Base-by-base conservation (phyloP, 768 basidiomycete species). In the Tephrocybe sp. region DNA sequence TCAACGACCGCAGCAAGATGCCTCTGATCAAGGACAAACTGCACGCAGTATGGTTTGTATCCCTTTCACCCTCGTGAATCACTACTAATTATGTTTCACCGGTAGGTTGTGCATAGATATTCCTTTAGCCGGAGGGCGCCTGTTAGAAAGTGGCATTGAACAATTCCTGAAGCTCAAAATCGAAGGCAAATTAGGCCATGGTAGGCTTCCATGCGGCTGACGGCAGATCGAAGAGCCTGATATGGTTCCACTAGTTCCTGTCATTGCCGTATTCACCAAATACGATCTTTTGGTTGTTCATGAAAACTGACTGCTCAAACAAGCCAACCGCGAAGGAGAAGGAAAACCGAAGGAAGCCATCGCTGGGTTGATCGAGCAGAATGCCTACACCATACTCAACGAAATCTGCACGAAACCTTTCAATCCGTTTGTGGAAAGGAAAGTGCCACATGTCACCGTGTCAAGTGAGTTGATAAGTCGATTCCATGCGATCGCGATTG, bases 251-350 rank as follows among this genome's bases (percentile, higher is more conserved):
- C 15, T 17, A 69, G 66, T 68, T 1, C 69, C 69, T 17, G 51
- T 69, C 28, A 60, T 71, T 24, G 62, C 60, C 15, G 63, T 71
- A 2, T 71, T 71, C 54, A 71, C 69, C 7, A 65, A 71, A 48
- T 71, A 61, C 51, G 69, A 71, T 53, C 40, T 49, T 24, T 43
- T 68, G 12, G 57, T 62, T 25, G 17, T 37, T 15, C 40, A 20
- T 12, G 41, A 30, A 39, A 48, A 36, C 21, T 34, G 43, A 33
- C 44, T 36, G 30, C 43, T 57, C 28, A 48, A 26, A 26, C 20
- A 10, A 40, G 45, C 25, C 14, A 44, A 50, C 21, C 43, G 44
- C n/a, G 28, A 11, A 30, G 6, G 28, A 30, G 21, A 37, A 24
- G 45, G 50, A 3, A 23, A 42, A 36, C 14, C 46, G 11, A 17